A percentile compares a stretch with the other conserved stretches of the same genome.
Conservation (phyloP, 2,329 filamentous ascomycete genomes). For the Diaporthe sp. region DNA sequence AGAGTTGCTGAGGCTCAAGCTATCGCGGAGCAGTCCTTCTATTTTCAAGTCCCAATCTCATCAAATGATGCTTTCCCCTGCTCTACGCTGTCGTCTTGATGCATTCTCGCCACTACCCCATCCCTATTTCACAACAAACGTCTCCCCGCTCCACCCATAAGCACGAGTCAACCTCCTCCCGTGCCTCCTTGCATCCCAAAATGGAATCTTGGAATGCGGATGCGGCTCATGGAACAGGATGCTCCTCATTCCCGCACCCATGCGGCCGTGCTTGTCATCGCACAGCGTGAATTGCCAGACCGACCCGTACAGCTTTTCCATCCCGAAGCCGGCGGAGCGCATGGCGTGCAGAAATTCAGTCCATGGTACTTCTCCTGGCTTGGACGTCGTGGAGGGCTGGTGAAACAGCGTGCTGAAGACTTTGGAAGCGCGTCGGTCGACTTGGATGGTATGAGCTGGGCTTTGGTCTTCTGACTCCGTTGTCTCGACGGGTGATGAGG, state of each 20-base stretch:
- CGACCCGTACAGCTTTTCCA: conserved; percentile 26
- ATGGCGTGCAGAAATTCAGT: background rate
- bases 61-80: background rate
- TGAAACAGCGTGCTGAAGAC: conserved; percentile 20
- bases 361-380: background rate
- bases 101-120: background rate
- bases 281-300: conserved; percentile 20
- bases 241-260: background rate
- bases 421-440: background rate
- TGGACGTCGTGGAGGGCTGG: background rate
- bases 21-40: background rate
- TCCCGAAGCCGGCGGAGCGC: conserved; percentile 5
- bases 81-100: background rate
- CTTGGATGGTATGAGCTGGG: background rate
- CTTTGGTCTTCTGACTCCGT: background rate
- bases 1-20: too few relatives aligned
- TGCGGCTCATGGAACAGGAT: conserved; percentile 29
- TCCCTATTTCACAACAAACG: background rate
- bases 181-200: background rate
- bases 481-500: background rate
- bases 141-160: conserved; percentile 22
- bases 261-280: too few relatives aligned
- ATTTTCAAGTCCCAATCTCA: background rate
- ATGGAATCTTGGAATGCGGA: background rate
- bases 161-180: conserved; percentile 2